Evolutionary conservation across 441 rosid species (phyloP), one percentile per base, ranked within the genome.

Genomic region (Metrosideros polymorpha): DNA sequence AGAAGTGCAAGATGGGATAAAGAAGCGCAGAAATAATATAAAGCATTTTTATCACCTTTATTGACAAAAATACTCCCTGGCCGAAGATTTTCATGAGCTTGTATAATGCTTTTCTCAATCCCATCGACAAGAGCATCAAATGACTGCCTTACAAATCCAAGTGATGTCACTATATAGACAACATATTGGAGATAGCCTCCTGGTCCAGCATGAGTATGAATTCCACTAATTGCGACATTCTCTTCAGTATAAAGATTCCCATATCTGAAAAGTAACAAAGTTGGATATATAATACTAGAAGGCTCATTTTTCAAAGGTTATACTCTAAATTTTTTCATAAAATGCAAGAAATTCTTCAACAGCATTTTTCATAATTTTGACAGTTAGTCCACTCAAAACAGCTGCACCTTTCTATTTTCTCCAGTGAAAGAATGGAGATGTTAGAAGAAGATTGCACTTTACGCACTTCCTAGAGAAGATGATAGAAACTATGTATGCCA

Each of bases 131-230:
- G 92, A 59, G 87, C 98, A 92, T 96, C 98, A 92, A 97, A 97
- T 42, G 99, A 97, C 90, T 96, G 98, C 45, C 93, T 94, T 85
- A 97, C 98, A 89, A 96, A 97, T 85, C 99, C 99, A 85, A 97
- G 95, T 45, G 98, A 96, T 85, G 99, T 96, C 47, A 97, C 92
- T 24, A 95, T 90, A 91, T 97, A 97, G 71, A 94, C 95, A 84
- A 96, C 91, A 87, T 97, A 97, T 87, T 97, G 99, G 84, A 97
- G 97, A 90, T 96, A 97, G 22, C 98, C 99, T 63, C 99, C 99
- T 52, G 99, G 99, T 85, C 99, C 99, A 27, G 99, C 93, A 92
- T 97, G 99, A 24, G 98, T 95, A 89, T 97, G 99, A 89, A 96
- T 94, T 84, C 99, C 99, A 89, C 96, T 96, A 82, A 97, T 97